These are phyloP conservation scores for Metschnikowia arizonensis DNA, from an alignment of 805 yeast genomes.

Conservation along the genomic window DNA sequence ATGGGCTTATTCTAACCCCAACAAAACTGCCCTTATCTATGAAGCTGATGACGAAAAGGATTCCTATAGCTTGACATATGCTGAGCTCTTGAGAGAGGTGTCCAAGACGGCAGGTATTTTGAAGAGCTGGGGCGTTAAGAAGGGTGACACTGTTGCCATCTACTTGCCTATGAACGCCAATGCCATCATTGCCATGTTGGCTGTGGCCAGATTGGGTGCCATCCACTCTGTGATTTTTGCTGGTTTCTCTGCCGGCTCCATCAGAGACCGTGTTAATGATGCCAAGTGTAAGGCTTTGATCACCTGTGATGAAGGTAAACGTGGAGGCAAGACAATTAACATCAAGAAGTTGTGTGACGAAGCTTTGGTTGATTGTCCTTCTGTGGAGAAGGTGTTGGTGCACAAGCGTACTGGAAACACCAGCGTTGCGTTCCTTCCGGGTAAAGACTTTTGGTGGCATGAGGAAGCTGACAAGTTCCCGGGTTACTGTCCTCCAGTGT, in stretches of 20 bases:
- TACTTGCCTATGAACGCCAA: conserved; percentile 85
- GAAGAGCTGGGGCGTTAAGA: conserved; percentile 59
- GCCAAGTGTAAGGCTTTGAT: conserved; percentile 69
- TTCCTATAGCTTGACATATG: conserved; percentile 60
- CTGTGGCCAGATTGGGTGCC: conserved; percentile 78
- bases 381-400: conserved; percentile 66
- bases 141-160: conserved; percentile 84
- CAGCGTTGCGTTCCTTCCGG: conserved; percentile 45
- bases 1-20: conserved; percentile 67
- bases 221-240: conserved; percentile 83
- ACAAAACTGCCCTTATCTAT: conserved; percentile 69
- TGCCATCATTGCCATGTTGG: conserved; percentile 70
- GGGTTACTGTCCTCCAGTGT: conserved; percentile 67
- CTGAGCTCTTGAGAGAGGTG: conserved; percentile 66
- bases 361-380: conserved; percentile 62
- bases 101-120: conserved; percentile 69
- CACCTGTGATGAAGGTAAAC: conserved; percentile 76
- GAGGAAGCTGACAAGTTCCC: conserved; percentile 63
- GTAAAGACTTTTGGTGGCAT: conserved; percentile 76
- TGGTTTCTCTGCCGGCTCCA: conserved; percentile 72
- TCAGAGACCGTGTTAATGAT: conserved; percentile 67
- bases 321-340: conserved; percentile 80
- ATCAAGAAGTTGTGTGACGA: conserved; percentile 82
- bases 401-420: conserved; percentile 68
- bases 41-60: conserved; percentile 78